Conservation (phyloP, 2,329 filamentous ascomycete genomes). For the Ilyonectria sp. region DNA sequence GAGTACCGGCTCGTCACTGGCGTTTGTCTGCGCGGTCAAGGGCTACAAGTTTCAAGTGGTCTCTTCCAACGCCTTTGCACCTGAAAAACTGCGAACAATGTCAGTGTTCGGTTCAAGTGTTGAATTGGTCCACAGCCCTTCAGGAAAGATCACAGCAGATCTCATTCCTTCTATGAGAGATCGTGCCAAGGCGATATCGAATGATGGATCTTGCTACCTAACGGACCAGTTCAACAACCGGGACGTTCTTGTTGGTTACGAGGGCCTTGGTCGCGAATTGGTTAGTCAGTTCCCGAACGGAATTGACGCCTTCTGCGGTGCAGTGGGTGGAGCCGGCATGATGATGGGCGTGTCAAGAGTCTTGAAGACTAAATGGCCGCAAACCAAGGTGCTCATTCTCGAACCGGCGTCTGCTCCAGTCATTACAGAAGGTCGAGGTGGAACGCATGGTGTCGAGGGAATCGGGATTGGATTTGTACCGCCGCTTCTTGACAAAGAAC, state of each 20-base stretch:
- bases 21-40: conserved; percentile 13
- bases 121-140: not conserved
- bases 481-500: not conserved
- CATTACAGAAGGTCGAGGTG: conserved; percentile 2
- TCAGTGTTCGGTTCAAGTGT: not conserved
- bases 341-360: conserved; percentile 1
- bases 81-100: conserved; percentile 8
- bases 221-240: conserved; percentile 6
- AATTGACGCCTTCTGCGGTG: conserved; percentile 10
- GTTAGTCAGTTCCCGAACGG: not conserved
- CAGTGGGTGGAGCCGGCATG: conserved; percentile 2
- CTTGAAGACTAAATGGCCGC: not conserved
- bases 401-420: conserved; percentile 8
- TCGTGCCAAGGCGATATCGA: not conserved
- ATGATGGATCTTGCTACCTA: not conserved
- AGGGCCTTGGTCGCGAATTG: not conserved
- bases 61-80: conserved; percentile 2
- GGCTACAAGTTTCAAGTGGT: not conserved
- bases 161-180: not conserved
- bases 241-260: not conserved
- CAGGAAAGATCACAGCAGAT: not conserved
- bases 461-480: conserved; percentile 7
- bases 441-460: conserved; percentile 4
- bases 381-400: not conserved
- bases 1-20: conserved; percentile 25